phyloP scores from a whole-genome alignment of 768 basidiomycete species.

The Collybia nuda region DNA sequence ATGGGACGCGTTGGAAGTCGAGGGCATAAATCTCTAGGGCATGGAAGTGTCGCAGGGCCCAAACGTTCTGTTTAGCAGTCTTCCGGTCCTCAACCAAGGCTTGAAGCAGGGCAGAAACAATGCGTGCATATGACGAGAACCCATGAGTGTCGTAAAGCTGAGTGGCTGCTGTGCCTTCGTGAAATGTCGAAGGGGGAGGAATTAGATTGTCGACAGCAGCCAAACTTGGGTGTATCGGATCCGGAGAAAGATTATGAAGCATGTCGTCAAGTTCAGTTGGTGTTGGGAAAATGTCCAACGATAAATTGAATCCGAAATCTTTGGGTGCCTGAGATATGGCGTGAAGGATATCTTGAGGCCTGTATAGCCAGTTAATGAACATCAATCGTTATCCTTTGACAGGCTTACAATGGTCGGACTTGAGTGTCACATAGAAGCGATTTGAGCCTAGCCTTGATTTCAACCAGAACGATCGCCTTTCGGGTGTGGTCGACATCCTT shows the following conservation, averaged over 20 bases:
- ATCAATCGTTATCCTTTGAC: not conserved
- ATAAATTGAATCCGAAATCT: constrained; percentile 36
- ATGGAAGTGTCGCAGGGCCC: constrained; percentile 71
- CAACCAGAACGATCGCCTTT: constrained; percentile 21
- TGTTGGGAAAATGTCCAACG: constrained; percentile 55
- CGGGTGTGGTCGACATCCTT: constrained; percentile 18
- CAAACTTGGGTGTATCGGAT: constrained; percentile 51
- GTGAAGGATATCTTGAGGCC: constrained; percentile 46
- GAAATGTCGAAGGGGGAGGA: constrained; percentile 36
- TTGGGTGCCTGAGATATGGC: constrained; percentile 32
- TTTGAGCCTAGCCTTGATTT: constrained; percentile 42
- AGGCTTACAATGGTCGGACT: constrained; percentile 32
- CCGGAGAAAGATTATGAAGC: constrained; percentile 43
- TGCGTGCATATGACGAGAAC: constrained; percentile 64
- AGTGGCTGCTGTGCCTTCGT: constrained; percentile 1
- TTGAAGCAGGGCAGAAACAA: constrained; percentile 53
- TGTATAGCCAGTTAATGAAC: constrained; percentile 16
- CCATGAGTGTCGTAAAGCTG: constrained; percentile 45
- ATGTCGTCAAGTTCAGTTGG: constrained; percentile 43
- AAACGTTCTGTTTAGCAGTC: constrained; percentile 55
- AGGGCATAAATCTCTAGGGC: constrained; percentile 60
- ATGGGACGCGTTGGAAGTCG: constrained; percentile 58
- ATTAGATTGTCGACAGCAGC: constrained; percentile 62
- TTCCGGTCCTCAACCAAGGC: constrained; percentile 59
- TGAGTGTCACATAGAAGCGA: constrained; percentile 40